Percentiles rank a stretch among this genome's conserved stretches.
Conservation (phyloP, 1,139 yeast species). For the Meyerozyma guilliermondii region DNA sequence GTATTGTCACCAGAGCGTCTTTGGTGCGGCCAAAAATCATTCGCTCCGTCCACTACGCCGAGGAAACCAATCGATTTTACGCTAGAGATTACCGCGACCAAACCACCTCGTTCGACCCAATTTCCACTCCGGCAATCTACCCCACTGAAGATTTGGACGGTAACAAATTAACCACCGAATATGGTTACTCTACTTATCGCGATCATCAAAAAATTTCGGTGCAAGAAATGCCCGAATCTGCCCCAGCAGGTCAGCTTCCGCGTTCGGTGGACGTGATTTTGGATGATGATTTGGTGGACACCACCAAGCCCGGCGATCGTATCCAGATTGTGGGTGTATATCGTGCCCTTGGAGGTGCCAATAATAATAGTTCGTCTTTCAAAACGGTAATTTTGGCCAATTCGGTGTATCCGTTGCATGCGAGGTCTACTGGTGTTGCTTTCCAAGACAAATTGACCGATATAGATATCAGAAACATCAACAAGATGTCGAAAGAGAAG, state of each 20-base stretch:
- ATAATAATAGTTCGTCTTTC: conserved; percentile 63
- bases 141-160: conserved; percentile 95
- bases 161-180: conserved; percentile 81
- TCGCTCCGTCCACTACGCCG: conserved; percentile 92
- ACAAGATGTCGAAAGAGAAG: conserved; percentile 58
- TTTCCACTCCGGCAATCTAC: conserved; percentile 79
- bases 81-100: conserved; percentile 92
- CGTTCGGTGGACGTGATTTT: conserved; percentile 84
- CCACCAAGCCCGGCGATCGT: conserved; percentile 94
- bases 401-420: conserved; percentile 83
- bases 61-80: conserved; percentile 75
- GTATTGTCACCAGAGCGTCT: conserved; percentile 92
- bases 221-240: conserved; percentile 98
- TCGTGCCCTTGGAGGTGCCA: conserved; percentile 78
- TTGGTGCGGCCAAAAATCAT: conserved; percentile 88
- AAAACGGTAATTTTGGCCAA: conserved; percentile 79
- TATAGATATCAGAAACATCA: conserved; percentile 81
- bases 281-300: conserved; percentile 92
- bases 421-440: conserved; percentile 82
- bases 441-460: conserved; percentile 75
- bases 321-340: conserved; percentile 92
- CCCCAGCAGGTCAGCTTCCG: conserved; percentile 98
- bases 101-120: conserved; percentile 84
- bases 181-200: conserved; percentile 87
- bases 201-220: conserved; percentile 93